Evolutionary conservation across 768 basidiomycete genomes (phyloP), one percentile per base, ranked within the genome.

Genomic region (Asterophora lycoperdoides): DNA sequence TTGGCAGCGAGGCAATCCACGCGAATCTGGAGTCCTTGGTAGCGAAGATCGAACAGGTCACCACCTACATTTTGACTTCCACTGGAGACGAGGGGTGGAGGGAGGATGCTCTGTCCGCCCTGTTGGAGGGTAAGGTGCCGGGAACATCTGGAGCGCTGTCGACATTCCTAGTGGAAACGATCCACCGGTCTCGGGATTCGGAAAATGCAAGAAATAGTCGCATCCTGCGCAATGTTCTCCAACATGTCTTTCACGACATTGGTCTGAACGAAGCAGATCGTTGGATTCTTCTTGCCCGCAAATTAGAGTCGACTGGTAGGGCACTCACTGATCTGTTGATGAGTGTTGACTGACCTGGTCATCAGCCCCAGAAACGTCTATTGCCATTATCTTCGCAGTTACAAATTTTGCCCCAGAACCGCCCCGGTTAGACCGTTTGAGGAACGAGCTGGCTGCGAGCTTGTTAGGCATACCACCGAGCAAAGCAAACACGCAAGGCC

Each of bases 361-460:
- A 20, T 2, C 52, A 94, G 93, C 85, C 2, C 84, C 87, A 1
- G 74, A 83, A 57, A 77, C 85, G 0, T 74, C 84, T 0, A 73
- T 90, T 56, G 78, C 83, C 1, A 77, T 96, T 46, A 64, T 86
- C 6, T 67, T 74, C 8, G 78, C 83, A 3, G 67, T 93, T 35
- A 75, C 82, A 8, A 67, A 72, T 17, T 75, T 77, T 18, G 81
- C 83, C 0, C 74, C 81, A 1, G 92, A 93, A 55, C 81, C 82
- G 7, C 78, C 77, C 0, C 79, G 79, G 15, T 74, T 95, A 18
- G 85, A 89, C 56, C 76, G 90, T 15, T 88, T 86, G 60, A 80
- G 93, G 15, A 96, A 94, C 62, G 93, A 96, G 65, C 75, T 94
- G 8, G 94, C 95, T 0, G 86, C 90, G n/a, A 75, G 74, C 15